phyloP scores from a whole-genome alignment of 768 basidiomycete species.

The Lactarius pseudohatsudake region DNA sequence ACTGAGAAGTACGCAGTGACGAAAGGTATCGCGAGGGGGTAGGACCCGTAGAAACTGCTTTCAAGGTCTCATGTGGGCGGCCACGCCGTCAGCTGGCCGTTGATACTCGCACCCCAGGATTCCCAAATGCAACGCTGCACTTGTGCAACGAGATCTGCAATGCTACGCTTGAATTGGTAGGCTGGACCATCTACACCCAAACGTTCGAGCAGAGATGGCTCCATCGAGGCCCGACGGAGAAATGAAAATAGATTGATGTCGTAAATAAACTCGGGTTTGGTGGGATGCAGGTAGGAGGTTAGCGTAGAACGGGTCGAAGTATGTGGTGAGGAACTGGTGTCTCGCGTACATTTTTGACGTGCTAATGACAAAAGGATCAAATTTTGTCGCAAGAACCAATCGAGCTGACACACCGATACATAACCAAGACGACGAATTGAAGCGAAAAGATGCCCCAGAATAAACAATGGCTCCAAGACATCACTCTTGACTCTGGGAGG shows the following conservation, averaged over 20 bases:
- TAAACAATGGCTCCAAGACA: constrained; percentile 35
- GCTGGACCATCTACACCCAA: constrained; percentile 20
- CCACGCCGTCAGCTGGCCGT: constrained; percentile 20
- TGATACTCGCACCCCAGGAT: constrained; percentile 20
- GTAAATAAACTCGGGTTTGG: constrained; percentile 44
- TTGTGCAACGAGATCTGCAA: constrained; percentile 14
- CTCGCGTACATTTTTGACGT: constrained; percentile 48
- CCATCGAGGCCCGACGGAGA: constrained; percentile 18
- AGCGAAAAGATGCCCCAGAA: constrained; percentile 40
- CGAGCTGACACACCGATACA: constrained; percentile 54
- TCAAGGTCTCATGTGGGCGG: constrained; percentile 21
- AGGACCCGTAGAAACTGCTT: neutral
- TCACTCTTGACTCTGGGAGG: constrained; percentile 21
- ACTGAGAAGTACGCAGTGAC: neutral
- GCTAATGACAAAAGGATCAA: constrained; percentile 36
- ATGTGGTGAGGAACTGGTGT: constrained; percentile 66
- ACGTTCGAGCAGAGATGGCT: constrained; percentile 17
- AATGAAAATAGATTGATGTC: constrained; percentile 38
- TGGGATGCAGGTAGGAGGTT: constrained; percentile 57
- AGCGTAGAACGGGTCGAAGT: constrained; percentile 77
- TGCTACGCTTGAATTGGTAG: constrained; percentile 3
- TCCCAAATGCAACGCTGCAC: constrained; percentile 26
- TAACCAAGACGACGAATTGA: constrained; percentile 49
- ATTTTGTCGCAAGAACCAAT: neutral
- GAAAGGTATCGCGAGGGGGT: constrained; percentile 17